These are phyloP conservation scores for Proliferodiscus dingleyae DNA, from an alignment of 2,329 filamentous ascomycete genomes.

Conservation along the genomic window DNA sequence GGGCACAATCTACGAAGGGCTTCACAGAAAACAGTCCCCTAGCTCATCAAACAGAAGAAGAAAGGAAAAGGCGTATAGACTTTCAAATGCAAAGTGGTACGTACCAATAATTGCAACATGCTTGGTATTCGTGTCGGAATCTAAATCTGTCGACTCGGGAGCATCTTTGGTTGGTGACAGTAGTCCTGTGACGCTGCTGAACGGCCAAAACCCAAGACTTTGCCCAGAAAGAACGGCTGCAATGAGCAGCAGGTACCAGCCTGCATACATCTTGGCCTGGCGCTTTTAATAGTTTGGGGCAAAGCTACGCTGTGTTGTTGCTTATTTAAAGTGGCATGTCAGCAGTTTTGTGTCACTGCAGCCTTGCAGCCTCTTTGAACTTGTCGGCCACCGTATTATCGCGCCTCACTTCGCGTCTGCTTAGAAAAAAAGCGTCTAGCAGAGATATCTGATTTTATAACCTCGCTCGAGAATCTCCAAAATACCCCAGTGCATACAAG, in stretches of 20 bases:
- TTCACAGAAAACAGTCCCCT: neutral
- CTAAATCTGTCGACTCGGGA: slow-evolving; percentile 13
- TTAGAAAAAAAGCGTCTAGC: slow-evolving; percentile 23
- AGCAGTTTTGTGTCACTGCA: slow-evolving; percentile 4
- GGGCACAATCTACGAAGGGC: neutral
- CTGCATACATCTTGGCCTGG: slow-evolving; percentile 22
- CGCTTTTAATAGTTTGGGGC: neutral
- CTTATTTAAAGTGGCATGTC: slow-evolving; percentile 1
- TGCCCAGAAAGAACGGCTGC: slow-evolving; percentile 18
- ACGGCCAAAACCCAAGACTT: slow-evolving; percentile 28
- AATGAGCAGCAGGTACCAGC: slow-evolving; percentile 21
- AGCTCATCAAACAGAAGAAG: neutral
- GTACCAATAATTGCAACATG: slow-evolving; percentile 33
- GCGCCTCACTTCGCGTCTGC: slow-evolving; percentile 18
- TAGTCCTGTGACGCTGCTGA: slow-evolving; percentile 13
- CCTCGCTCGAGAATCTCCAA: slow-evolving; percentile 6
- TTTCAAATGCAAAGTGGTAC: slow-evolving; percentile 10
- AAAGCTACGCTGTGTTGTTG: neutral
- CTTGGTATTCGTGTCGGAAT: slow-evolving; percentile 12
- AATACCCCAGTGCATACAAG: slow-evolving; percentile 8
- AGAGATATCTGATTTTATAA: slow-evolving; percentile 11
- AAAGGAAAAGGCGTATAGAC: too few relatives aligned
- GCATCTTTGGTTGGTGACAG: slow-evolving; percentile 12
- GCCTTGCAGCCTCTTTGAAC: slow-evolving; percentile 3
- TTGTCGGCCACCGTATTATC: slow-evolving; percentile 12